Percentiles rank a stretch among this genome's conserved stretches.
These are phyloP conservation scores for Wallacemonas sp. DNA, from an alignment of 208 protist genomes.

Conservation along the genomic window DNA sequence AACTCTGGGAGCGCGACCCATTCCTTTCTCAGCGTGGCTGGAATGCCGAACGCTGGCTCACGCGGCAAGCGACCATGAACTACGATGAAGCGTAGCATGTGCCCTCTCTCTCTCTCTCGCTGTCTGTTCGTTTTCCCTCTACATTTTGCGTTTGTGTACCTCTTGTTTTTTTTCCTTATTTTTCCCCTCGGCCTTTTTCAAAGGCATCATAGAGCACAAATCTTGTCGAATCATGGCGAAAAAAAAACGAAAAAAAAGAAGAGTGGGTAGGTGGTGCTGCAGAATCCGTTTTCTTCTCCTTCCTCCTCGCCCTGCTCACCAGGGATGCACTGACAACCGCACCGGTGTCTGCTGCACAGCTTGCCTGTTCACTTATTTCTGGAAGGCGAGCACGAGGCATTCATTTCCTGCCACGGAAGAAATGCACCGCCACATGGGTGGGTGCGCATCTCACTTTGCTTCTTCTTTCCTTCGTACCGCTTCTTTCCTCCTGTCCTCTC, in stretches of 20 bases:
- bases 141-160: neutral
- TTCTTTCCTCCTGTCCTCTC: neutral
- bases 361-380: too few species aligned
- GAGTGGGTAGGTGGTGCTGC: too few species aligned
- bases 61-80: constrained; percentile 29
- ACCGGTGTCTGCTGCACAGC: too few species aligned
- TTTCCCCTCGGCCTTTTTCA: neutral
- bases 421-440: too few species aligned
- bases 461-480: constrained; percentile 3
- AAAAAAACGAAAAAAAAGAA: neutral
- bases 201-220: neutral
- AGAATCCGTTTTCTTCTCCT: too few species aligned
- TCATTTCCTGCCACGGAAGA: too few species aligned
- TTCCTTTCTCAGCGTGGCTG: constrained; percentile 59
- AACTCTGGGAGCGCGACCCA: constrained; percentile 63
- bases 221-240: neutral
- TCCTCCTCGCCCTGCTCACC: too few species aligned
- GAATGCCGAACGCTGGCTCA: constrained; percentile 35
- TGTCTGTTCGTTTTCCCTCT: neutral
- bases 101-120: neutral
- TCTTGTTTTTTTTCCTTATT: constrained; percentile 11
- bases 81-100: constrained; percentile 17
- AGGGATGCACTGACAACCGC: too few species aligned
- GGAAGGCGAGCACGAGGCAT: too few species aligned
- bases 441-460: too few species aligned